Evolutionary conservation across 2,329 filamentous ascomycete species (phyloP).

Genomic region (Apiospora malaysiana): DNA sequence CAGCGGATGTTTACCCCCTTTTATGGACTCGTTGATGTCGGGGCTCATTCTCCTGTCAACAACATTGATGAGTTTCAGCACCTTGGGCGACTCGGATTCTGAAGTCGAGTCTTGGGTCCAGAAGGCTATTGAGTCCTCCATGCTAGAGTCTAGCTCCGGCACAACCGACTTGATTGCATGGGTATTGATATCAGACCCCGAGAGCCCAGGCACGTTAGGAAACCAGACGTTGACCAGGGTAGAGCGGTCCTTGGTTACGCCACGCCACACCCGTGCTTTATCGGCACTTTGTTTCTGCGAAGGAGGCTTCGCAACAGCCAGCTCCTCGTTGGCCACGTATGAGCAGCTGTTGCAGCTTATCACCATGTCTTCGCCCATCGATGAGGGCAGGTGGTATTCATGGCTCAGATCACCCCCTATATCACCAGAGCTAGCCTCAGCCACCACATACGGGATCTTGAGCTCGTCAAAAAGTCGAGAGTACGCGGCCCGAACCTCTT

Average conservation of each 20-base stretch:
- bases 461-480: slow-evolving; percentile 79
- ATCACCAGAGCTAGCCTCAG: slow-evolving; percentile 90
- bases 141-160: slow-evolving; percentile 72
- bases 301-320: slow-evolving; percentile 56
- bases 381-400: slow-evolving; percentile 86
- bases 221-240: slow-evolving; percentile 76
- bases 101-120: slow-evolving; percentile 53
- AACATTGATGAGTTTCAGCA: slow-evolving; percentile 31
- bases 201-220: slow-evolving; percentile 39
- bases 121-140: slow-evolving; percentile 62
- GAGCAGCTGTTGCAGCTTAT: slow-evolving; percentile 76
- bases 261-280: slow-evolving; percentile 57
- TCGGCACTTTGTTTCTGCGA: slow-evolving; percentile 6
- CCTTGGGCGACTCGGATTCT: slow-evolving; percentile 26
- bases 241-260: slow-evolving; percentile 70
- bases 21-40: slow-evolving; percentile 28
- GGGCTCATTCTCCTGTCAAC: slow-evolving; percentile 41
- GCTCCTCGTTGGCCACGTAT: slow-evolving; percentile 86
- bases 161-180: slow-evolving; percentile 70
- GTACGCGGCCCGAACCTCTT: slow-evolving; percentile 76
- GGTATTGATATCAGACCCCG: slow-evolving; percentile 47
- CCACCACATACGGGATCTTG: slow-evolving; percentile 82
- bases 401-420: slow-evolving; percentile 95
- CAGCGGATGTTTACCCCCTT: slow-evolving; percentile 22
- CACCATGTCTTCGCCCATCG: slow-evolving; percentile 84